phyloP scores from a whole-genome alignment of 2,329 filamentous ascomycete genomes.

The Xylariaceae sp. region DNA sequence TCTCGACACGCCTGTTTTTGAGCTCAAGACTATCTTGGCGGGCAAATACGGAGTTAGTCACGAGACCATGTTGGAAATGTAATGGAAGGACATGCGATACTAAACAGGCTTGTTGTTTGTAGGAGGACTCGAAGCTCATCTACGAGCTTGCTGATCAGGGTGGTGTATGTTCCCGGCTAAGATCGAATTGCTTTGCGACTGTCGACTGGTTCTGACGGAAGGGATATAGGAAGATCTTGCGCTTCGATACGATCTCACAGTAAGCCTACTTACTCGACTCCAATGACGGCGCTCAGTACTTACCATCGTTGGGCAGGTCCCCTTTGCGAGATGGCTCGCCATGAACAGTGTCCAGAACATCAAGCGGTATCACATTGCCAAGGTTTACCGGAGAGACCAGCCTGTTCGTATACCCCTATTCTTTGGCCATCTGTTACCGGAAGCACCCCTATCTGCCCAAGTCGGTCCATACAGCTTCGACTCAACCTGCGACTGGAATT shows the following conservation, averaged over 20 bases:
- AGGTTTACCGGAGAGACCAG: slow-evolving; percentile 75
- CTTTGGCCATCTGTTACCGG: background rate
- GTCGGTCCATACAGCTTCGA: background rate
- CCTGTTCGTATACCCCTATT: slow-evolving; percentile 40
- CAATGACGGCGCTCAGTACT: background rate
- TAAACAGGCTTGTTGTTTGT: slow-evolving; percentile 1
- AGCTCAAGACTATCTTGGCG: slow-evolving; percentile 67
- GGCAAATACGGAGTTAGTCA: slow-evolving; percentile 42
- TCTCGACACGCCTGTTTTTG: slow-evolving; percentile 68
- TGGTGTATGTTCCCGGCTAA: slow-evolving; percentile 70
- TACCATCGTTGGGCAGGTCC: slow-evolving; percentile 37
- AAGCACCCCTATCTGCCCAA: background rate
- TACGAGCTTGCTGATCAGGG: slow-evolving; percentile 81
- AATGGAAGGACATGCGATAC: background rate
- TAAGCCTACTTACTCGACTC: slow-evolving; percentile 1
- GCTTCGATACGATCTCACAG: slow-evolving; percentile 74
- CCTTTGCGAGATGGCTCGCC: slow-evolving; percentile 71
- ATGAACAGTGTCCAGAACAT: slow-evolving; percentile 68
- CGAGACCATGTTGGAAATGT: background rate
- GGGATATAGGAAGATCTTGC: slow-evolving; percentile 70
- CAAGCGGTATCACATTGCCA: slow-evolving; percentile 74
- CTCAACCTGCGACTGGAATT: background rate
- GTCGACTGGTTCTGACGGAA: background rate
- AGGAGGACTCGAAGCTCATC: slow-evolving; percentile 50
- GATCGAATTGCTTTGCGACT: background rate